Evolutionary conservation across 176 grass and related monocot species (phyloP), one percentile per base, ranked within the genome.

Genomic region (Raddia distichophylla): DNA sequence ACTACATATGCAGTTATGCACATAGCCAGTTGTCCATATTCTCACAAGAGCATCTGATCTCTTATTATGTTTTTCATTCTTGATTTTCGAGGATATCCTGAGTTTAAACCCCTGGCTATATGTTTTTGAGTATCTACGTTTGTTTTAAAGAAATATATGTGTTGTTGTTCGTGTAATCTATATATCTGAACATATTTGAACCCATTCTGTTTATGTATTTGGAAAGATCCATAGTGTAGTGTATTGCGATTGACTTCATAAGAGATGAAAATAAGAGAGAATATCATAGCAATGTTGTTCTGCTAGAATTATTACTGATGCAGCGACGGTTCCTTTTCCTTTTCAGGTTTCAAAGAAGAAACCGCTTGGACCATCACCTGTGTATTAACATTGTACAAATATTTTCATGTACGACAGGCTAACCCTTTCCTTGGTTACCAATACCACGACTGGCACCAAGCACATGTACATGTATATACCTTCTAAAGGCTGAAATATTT

Each of bases 361-460:
- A 78, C 77, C 59, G 53, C 79, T 67, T 90, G 83, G 78, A 78
- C 78, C 44, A 61, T 78, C 73, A 46, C 48, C 33, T 56, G 52
- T 78, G 59, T 72, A 53, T 85, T 64, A 75, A 75, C 80, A 69
- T 58, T 89, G 87, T 85, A 89, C 87, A 89, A 44, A 89, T 11
- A 71, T 55, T 76, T 72, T 71, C 35, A 65, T 85, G 73, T 90
- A 82, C 50, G 77, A 77, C 82, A 89, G 87, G 51, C 71, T 89
- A 90, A 90, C 65, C 50, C 43, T 75, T 82, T 78, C 55, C 76
- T 73, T 83, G 16, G 47, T 78, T 50, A 72, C 49, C 42, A 37
- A 48, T 43, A 84, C 46, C 8, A 56, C 20, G 27, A 69, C 69
- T 51, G 52, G 58, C 43, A 79, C 18, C 75, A 67, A 67, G 67